Conservation (phyloP, 441 rosid genomes). For the Eruca vesicaria region DNA sequence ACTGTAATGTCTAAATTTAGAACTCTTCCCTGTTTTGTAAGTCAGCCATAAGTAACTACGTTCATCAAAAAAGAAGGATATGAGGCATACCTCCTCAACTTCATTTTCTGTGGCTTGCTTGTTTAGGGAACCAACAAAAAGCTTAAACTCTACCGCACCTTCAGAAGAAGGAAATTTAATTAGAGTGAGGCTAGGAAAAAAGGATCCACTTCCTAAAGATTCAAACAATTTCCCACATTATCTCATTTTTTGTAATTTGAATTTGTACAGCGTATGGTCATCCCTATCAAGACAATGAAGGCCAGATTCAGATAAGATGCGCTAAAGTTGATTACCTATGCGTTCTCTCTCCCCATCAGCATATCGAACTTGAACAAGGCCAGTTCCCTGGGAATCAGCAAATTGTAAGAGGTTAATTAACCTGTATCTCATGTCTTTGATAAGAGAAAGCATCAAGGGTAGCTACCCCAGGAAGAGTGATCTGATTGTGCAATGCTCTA, state of each 20-base stretch:
- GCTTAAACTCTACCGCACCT: slow-evolving; percentile 95
- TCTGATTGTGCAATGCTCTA: slow-evolving; percentile 93
- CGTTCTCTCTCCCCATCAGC: slow-evolving; percentile 99
- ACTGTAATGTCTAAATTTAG: slow-evolving; percentile 1
- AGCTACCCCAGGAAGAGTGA: slow-evolving; percentile 92
- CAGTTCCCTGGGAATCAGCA: slow-evolving; percentile 69
- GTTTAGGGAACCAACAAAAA: slow-evolving; percentile 95
- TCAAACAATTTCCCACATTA: neutral
- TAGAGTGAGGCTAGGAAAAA: slow-evolving; percentile 7
- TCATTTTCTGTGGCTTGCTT: slow-evolving; percentile 95
- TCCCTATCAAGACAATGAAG: slow-evolving; percentile 4
- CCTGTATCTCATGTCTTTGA: neutral
- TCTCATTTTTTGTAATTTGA: slow-evolving; percentile 11
- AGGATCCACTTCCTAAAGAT: neutral
- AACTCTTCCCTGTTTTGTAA: slow-evolving; percentile 11
- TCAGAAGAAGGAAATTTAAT: slow-evolving; percentile 34
- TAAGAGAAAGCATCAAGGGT: slow-evolving; percentile 33
- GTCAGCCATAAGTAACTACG: neutral
- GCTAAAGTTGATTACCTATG: slow-evolving; percentile 59
- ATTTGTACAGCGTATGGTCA: neutral
- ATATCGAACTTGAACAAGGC: slow-evolving; percentile 97
- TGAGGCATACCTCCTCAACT: slow-evolving; percentile 82
- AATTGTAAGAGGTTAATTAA: slow-evolving; percentile 26
- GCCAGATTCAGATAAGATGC: neutral
- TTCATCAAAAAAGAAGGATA: slow-evolving; percentile 6